phyloP scores from a whole-genome alignment of 768 basidiomycete genomes.

The Boletus pseudopeckii region DNA sequence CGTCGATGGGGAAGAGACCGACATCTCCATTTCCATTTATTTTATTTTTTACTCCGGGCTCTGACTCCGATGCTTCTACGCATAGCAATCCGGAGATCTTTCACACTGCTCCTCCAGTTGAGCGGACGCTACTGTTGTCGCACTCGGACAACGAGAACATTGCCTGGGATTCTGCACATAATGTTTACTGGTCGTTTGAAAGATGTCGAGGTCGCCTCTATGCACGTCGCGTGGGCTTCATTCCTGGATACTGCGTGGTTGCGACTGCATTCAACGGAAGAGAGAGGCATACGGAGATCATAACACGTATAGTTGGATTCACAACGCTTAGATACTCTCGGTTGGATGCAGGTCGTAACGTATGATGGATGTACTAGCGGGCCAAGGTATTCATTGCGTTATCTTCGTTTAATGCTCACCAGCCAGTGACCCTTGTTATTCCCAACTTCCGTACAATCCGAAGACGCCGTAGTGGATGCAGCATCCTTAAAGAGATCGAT shows the following conservation, averaged over 20 bases:
- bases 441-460: constrained; percentile 31
- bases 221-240: constrained; percentile 56
- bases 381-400: background rate
- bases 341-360: background rate
- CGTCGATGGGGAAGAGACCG: constrained; percentile 32
- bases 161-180: constrained; percentile 11
- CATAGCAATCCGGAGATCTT: background rate
- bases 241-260: constrained; percentile 62
- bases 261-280: constrained; percentile 47
- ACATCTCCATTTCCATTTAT: constrained; percentile 13
- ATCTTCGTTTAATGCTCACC: constrained; percentile 25
- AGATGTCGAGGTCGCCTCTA: constrained; percentile 50
- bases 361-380: background rate
- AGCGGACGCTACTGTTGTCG: constrained; percentile 16
- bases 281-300: constrained; percentile 18
- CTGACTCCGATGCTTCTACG: background rate
- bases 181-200: constrained; percentile 32
- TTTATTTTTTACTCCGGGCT: background rate
- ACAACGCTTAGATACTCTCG: background rate
- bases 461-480: constrained; percentile 28
- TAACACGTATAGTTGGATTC: background rate
- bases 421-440: constrained; percentile 33
- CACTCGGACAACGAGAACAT: background rate
- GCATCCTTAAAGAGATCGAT: constrained; percentile 24
- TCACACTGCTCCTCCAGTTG: background rate